Percentiles rank a stretch among this genome's conserved stretches.
These are phyloP conservation scores for Chalciporus piperatus DNA, from an alignment of 768 basidiomycete genomes.

Conservation along the genomic window DNA sequence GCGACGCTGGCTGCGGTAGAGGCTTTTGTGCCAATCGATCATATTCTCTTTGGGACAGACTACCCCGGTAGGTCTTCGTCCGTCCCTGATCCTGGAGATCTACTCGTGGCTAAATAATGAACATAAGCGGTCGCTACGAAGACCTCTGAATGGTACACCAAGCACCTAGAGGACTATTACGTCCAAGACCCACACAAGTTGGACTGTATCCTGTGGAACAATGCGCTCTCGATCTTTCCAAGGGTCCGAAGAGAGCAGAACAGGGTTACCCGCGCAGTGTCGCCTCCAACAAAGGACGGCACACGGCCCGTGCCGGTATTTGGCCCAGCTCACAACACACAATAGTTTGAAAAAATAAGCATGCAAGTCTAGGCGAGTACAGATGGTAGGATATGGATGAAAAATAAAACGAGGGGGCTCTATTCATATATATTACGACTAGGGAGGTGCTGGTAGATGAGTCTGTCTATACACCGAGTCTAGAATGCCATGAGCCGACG, in stretches of 20 bases:
- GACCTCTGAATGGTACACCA: slow-evolving; percentile 62
- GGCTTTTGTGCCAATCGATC: slow-evolving; percentile 47
- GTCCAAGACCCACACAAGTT: slow-evolving; percentile 37
- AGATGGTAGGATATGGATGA: slow-evolving; percentile 23
- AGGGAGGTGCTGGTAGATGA: slow-evolving; percentile 7
- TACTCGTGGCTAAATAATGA: slow-evolving; percentile 1
- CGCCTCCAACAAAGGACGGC: not conserved
- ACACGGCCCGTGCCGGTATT: not conserved
- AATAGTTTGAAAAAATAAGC: slow-evolving; percentile 7
- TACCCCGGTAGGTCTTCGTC: slow-evolving; percentile 56
- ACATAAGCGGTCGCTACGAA: slow-evolving; percentile 52
- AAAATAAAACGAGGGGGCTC: slow-evolving; percentile 24
- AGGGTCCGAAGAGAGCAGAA: slow-evolving; percentile 16
- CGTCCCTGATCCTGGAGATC: not conserved
- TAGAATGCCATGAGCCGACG: slow-evolving; percentile 22
- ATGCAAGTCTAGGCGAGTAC: slow-evolving; percentile 28
- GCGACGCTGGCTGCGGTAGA: slow-evolving; percentile 51
- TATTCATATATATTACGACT: slow-evolving; percentile 23
- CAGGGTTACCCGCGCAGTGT: not conserved
- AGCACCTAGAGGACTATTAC: slow-evolving; percentile 50
- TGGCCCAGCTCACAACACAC: slow-evolving; percentile 6
- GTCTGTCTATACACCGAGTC: slow-evolving; percentile 58
- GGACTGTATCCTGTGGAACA: slow-evolving; percentile 44
- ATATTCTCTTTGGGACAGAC: slow-evolving; percentile 70
- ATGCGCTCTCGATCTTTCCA: slow-evolving; percentile 54